Evolutionary conservation across 257 asterid species (phyloP), one percentile per base, ranked within the genome.

Genomic region (Solanum tacnaense): DNA sequence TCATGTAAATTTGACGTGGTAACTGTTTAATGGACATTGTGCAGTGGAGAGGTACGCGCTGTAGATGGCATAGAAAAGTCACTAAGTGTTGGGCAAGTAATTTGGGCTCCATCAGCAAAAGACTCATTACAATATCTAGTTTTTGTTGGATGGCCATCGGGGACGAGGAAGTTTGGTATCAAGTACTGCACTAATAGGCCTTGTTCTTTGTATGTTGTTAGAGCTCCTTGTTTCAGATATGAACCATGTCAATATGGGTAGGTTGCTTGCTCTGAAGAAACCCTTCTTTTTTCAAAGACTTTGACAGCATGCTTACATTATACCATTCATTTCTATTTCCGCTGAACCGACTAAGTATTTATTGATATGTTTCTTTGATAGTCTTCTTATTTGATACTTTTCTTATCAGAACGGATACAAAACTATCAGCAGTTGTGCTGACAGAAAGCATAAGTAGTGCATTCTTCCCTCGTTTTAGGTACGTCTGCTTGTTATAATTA

Each of bases 141-240:
- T 65, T 95, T 95, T 88, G 97, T 94, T 58, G 99, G 98, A 88
- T 96, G 98, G 99, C 95, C 96, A 88, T 94, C 98, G 16, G 93
- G 92, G 91, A 85, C 71, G 79, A 93, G 99, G 89, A 96, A 96
- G 89, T 91, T 95, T 86, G 98, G 98, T 72, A 96, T 96, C 90
- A 94, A 88, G 87, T 94, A 93, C 90, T 95, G 99, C 93, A 92
- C 89, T 56, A 96, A 96, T 81, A 94, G 99, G 93, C 94, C 95
- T 31, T 95, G 98, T 87, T 94, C 97, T 41, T 92, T 96, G 88
- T 95, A 96, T 90, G 95, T 96, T 58, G 95, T 94, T 89, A 87
- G 88, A 92, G 94, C 93, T 46, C 97, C 99, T 23, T 85, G 84
- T 49, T 91, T 90, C 27, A 91, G 90, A 90, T 89, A 93, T 46